Conservation (phyloP, 1,284 basidiomycete species). For the Termitomyces sp. region DNA sequence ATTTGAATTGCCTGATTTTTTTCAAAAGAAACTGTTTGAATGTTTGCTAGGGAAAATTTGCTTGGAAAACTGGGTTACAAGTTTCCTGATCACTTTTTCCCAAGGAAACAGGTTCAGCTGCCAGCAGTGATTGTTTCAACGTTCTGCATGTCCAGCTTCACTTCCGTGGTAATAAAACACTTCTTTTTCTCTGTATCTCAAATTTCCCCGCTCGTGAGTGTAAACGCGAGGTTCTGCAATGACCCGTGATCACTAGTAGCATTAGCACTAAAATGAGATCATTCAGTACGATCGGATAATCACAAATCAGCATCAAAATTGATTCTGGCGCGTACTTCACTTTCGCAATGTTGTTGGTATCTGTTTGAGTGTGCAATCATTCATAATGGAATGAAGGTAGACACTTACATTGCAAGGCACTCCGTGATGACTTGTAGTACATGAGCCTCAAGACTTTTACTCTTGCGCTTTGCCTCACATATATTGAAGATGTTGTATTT, state of each 20-base stretch:
- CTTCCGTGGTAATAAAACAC: not conserved
- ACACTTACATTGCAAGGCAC: not conserved
- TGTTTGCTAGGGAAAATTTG: not conserved
- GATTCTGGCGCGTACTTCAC: not conserved
- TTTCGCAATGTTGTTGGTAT: not conserved
- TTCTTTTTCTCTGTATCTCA: not conserved
- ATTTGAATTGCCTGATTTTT: not conserved
- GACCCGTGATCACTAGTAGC: no score
- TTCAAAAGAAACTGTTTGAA: not conserved
- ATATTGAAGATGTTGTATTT: not conserved
- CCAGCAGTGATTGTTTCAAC: not conserved
- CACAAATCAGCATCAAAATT: not conserved
- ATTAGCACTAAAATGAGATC: not conserved
- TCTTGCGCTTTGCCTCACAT: not conserved
- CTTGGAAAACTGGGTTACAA: no score
- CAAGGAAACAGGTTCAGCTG: not conserved
- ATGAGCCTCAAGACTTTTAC: not conserved
- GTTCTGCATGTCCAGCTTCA: not conserved
- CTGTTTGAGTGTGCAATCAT: no score
- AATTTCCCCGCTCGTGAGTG: not conserved
- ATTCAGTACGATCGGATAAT: not conserved
- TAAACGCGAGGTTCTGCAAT: not conserved
- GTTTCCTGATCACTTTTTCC: no score
- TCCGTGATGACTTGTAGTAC: not conserved
- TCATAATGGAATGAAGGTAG: not conserved